Conservation (phyloP, 73 alveolate genomes). For the Tetrahymena elliotti region DNA sequence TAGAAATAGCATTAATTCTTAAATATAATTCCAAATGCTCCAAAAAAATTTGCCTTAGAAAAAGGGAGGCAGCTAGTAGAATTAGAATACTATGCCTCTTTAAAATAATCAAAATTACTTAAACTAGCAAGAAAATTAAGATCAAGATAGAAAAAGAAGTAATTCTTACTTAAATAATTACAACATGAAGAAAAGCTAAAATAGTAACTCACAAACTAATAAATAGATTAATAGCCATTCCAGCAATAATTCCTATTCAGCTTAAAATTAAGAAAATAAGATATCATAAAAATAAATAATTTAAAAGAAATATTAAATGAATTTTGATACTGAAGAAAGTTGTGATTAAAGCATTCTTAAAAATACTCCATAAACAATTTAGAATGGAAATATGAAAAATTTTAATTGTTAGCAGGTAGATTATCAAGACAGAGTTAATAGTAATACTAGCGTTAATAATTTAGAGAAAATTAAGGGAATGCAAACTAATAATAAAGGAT, state of each 20-base stretch:
- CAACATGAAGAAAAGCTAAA: neutral
- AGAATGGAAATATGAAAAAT: neutral
- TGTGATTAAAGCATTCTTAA: neutral
- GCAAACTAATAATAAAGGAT: neutral
- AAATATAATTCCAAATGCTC: neutral
- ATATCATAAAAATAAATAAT: neutral
- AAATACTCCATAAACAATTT: neutral
- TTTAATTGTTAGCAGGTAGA: neutral
- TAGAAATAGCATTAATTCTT: neutral
- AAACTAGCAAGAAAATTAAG: neutral
- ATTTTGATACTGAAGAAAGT: neutral
- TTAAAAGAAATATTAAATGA: neutral
- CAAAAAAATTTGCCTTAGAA: neutral
- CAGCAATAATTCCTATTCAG: neutral
- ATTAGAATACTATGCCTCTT: neutral
- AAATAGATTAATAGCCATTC: neutral
- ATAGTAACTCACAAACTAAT: neutral
- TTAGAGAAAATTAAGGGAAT: neutral
- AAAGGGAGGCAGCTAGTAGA: neutral
- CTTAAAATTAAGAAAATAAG: neutral
- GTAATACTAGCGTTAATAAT: neutral
- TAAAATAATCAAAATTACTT: neutral
- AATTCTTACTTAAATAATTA: neutral
- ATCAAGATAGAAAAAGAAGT: neutral
- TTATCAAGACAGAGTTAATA: neutral